phyloP scores from a whole-genome alignment of 2,329 filamentous ascomycete species.

The Neofusicoccum cordaticola region DNA sequence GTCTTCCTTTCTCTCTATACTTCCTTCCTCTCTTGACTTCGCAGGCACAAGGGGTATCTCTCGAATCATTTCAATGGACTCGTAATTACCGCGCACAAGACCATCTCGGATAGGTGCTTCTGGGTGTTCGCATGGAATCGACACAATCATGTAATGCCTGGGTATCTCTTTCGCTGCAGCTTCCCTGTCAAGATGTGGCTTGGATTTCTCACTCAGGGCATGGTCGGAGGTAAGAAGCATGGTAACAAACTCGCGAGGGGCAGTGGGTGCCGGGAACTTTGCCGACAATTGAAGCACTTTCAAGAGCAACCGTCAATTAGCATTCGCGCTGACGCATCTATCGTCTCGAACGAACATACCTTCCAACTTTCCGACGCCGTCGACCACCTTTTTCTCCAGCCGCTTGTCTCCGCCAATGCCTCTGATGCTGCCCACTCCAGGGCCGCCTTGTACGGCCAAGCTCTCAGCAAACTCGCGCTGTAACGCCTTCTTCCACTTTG shows the following conservation, averaged over 20 bases:
- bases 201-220: conserved; percentile 49
- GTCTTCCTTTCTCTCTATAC: conserved; percentile 27
- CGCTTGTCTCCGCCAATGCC: conserved; percentile 80
- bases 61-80: conserved; percentile 86
- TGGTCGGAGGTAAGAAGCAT: conserved; percentile 66
- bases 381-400: conserved; percentile 62
- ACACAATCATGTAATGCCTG: conserved; percentile 81
- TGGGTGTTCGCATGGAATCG: conserved; percentile 76
- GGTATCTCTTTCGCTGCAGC: conserved; percentile 44
- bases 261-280: conserved; percentile 84
- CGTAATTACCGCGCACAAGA: conserved; percentile 81
- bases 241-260: conserved; percentile 83
- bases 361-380: conserved; percentile 62
- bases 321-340: not conserved
- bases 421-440: conserved; percentile 72
- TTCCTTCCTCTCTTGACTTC: conserved; percentile 39
- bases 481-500: conserved; percentile 73
- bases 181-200: conserved; percentile 23
- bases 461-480: conserved; percentile 77
- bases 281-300: conserved; percentile 81
- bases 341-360: conserved; percentile 42
- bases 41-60: conserved; percentile 63
- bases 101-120: conserved; percentile 67
- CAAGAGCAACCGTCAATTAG: not conserved
- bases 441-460: conserved; percentile 65